phyloP scores from a whole-genome alignment of 2,329 filamentous ascomycete genomes.

The Chrysoporthe puriensis region DNA sequence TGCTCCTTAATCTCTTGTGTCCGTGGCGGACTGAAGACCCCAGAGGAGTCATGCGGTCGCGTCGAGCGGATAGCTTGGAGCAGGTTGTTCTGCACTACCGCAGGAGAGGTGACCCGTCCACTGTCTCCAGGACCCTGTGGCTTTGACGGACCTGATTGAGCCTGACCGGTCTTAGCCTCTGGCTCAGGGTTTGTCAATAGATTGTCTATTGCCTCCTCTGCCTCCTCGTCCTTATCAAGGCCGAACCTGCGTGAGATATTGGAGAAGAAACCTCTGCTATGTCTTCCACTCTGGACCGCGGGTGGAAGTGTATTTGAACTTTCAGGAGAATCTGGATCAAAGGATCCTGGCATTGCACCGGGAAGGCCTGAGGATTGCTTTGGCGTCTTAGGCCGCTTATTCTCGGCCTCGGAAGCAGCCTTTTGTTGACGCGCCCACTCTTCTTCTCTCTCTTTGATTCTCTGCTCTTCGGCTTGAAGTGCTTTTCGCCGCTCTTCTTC shows the following conservation, averaged over 20 bases:
- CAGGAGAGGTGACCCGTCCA: slow-evolving; percentile 62
- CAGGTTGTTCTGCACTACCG: slow-evolving; percentile 69
- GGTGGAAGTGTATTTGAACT: slow-evolving; percentile 34
- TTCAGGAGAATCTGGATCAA: slow-evolving; percentile 66
- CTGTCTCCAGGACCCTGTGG: slow-evolving; percentile 42
- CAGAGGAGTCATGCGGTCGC: slow-evolving; percentile 73
- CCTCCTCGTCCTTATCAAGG: slow-evolving; percentile 57
- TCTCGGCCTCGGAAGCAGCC: slow-evolving; percentile 44
- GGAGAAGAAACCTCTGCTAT: slow-evolving; percentile 66
- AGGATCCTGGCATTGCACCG: slow-evolving; percentile 73
- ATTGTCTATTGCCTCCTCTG: slow-evolving; percentile 48
- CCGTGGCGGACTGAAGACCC: slow-evolving; percentile 72
- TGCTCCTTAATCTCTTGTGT: slow-evolving; percentile 79
- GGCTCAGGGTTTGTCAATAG: slow-evolving; percentile 43
- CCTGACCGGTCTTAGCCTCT: slow-evolving; percentile 22
- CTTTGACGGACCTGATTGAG: slow-evolving; percentile 19
- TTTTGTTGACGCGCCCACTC: slow-evolving; percentile 53
- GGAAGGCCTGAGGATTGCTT: slow-evolving; percentile 72
- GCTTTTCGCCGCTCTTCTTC: slow-evolving; percentile 80
- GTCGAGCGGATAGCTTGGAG: slow-evolving; percentile 79
- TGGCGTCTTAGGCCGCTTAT: slow-evolving; percentile 62
- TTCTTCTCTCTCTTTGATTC: slow-evolving; percentile 60
- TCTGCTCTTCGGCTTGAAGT: slow-evolving; percentile 71
- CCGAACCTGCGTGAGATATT: slow-evolving; percentile 70
- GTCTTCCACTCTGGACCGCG: slow-evolving; percentile 43